A percentile compares a stretch with the other conserved stretches of the same genome.
phyloP scores from a whole-genome alignment of 179 eudicot species.

The Pouteria campechiana region DNA sequence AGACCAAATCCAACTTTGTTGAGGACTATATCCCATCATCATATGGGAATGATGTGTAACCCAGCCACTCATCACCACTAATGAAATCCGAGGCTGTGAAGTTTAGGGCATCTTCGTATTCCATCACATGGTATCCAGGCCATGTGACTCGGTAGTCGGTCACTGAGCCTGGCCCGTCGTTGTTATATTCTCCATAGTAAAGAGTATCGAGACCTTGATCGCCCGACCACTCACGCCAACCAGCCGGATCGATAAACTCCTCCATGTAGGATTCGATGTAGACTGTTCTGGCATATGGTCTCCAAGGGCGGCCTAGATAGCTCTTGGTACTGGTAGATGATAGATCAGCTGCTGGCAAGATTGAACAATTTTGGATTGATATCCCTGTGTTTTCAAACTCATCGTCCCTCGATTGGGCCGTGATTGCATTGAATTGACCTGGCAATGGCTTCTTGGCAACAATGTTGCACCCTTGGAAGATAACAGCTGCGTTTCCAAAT shows the following conservation, averaged over 20 bases:
- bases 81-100: slow-evolving; percentile 67
- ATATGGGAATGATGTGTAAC: slow-evolving; percentile 73
- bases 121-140: slow-evolving; percentile 69
- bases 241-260: slow-evolving; percentile 46
- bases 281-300: slow-evolving; percentile 44
- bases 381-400: slow-evolving; percentile 65
- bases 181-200: slow-evolving; percentile 71
- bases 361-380: slow-evolving; percentile 61
- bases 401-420: slow-evolving; percentile 63
- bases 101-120: slow-evolving; percentile 49
- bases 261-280: slow-evolving; percentile 54
- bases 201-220: slow-evolving; percentile 31
- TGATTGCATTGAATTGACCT: slow-evolving; percentile 64
- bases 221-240: slow-evolving; percentile 55
- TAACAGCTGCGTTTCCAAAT: slow-evolving; percentile 84
- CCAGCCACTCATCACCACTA: slow-evolving; percentile 66
- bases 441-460: slow-evolving; percentile 62
- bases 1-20: too few species aligned
- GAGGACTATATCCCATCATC: slow-evolving; percentile 45
- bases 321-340: slow-evolving; percentile 15
- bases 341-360: slow-evolving; percentile 38
- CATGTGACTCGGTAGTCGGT: slow-evolving; percentile 42
- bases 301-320: slow-evolving; percentile 81
- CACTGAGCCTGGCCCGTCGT: slow-evolving; percentile 46
- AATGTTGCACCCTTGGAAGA: slow-evolving; percentile 66